Evolutionary conservation across 2,329 filamentous ascomycete species (phyloP), one percentile per base, ranked within the genome.

Genomic region (Pseudocercospora macadamiae): DNA sequence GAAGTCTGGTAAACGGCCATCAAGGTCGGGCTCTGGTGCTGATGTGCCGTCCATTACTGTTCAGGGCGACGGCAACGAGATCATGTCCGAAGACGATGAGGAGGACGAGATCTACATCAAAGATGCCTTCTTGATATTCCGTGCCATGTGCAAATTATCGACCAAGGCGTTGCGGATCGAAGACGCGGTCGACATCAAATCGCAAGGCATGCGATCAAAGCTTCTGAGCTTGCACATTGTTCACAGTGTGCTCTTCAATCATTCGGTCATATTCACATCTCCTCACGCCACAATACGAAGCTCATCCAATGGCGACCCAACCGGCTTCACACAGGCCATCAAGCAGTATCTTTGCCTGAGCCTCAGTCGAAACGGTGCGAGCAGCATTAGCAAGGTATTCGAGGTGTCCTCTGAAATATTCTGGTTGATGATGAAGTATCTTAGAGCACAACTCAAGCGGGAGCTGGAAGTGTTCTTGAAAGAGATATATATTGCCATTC

Each of bases 401-500:
- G 93, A 97, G 71, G 91, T 97, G 39, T 93, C 91, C 73, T 93
- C 90, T 69, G 95, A 99, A 74, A 96, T 97, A 26, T 99, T 99
- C 74, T 99, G 93, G 92, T 82, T 97, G 58, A 96, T 97, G 88
- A 79, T 97, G 42, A 96, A 96, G 73, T 89, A 91, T 68, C 89
- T 99, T 86, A 86, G 96, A 61, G 89, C 95, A 2, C 89, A 93
- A 63, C 89, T 99, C 76, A 99, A 99, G 86, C 96, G 96, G 84
- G 95, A 99, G 73, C 90, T 99, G 55, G 95, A 97, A 74, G 93
- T 99, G 0, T 97, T 99, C 72, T 77, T 99, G 59, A 97, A 97
- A 73, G 95, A 99, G 72, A 96, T 99, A 26, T 99, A 99, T 71
- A 80, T 99, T 4, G 89, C 93, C 0, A 91, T 97, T 39, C 79